phyloP scores from a whole-genome alignment of 495 filamentous ascomycete genomes.

The Echria macrotheca region DNA sequence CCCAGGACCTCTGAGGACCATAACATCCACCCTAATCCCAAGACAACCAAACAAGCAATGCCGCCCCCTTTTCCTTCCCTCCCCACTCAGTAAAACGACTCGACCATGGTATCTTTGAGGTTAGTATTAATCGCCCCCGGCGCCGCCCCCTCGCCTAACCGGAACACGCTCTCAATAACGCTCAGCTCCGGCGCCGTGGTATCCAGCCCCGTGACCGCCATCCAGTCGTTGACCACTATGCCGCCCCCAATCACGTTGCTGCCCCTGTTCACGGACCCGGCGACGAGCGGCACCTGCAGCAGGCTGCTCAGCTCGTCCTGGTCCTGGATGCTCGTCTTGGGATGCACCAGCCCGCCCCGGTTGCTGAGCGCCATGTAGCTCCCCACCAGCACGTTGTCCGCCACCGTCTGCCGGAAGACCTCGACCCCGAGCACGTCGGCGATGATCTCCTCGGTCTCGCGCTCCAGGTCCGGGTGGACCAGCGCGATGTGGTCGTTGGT shows the following conservation, averaged over 20 bases:
- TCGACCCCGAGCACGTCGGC: slow-evolving; percentile 96
- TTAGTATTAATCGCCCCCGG: slow-evolving; percentile 67
- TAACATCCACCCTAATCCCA: too few relatives aligned
- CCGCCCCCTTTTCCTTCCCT: neutral
- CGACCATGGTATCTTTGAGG: slow-evolving; percentile 95
- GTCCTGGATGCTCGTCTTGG: slow-evolving; percentile 92
- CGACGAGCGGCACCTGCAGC: slow-evolving; percentile 92
- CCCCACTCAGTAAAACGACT: slow-evolving; percentile 80
- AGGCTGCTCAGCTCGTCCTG: slow-evolving; percentile 94
- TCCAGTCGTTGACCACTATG: slow-evolving; percentile 99
- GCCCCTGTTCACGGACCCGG: slow-evolving; percentile 87
- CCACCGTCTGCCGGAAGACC: slow-evolving; percentile 95
- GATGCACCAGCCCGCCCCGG: slow-evolving; percentile 94
- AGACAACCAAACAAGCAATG: too few relatives aligned
- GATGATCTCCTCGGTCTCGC: slow-evolving; percentile 92
- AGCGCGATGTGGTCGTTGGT: slow-evolving; percentile 95
- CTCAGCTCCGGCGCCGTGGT: slow-evolving; percentile 95
- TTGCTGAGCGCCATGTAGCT: slow-evolving; percentile 95
- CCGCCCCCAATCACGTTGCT: slow-evolving; percentile 92
- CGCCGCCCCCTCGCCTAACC: slow-evolving; percentile 80
- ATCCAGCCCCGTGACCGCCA: slow-evolving; percentile 93
- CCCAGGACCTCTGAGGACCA: too few relatives aligned
- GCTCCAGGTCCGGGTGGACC: slow-evolving; percentile 93
- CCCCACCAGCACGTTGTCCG: slow-evolving; percentile 93
- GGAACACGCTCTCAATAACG: slow-evolving; percentile 92